These are phyloP conservation scores for Morella rubra DNA, from an alignment of 306 rosid genomes.

Conservation along the genomic window DNA sequence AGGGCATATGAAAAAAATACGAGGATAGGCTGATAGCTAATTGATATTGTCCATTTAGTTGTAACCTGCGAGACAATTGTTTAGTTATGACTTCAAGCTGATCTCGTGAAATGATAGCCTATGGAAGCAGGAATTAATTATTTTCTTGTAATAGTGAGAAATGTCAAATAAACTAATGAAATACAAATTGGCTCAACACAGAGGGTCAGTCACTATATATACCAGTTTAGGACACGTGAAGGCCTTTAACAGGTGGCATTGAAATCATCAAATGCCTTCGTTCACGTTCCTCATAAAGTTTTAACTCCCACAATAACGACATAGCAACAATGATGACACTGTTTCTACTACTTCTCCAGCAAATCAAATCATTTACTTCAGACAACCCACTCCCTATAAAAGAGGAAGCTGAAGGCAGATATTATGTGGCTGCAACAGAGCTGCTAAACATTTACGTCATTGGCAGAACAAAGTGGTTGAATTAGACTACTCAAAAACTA, in stretches of 20 bases:
- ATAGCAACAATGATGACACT: background rate
- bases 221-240: background rate
- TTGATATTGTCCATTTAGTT: background rate
- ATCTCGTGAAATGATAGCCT: background rate
- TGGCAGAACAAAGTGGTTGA: background rate
- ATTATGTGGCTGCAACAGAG: background rate
- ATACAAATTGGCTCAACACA: background rate
- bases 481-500: constrained; percentile 7
- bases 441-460: background rate
- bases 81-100: background rate
- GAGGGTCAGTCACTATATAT: background rate
- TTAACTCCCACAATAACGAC: background rate
- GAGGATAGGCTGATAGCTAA: background rate
- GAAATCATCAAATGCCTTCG: background rate
- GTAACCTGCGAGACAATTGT: background rate
- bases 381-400: background rate
- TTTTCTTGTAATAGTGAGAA: background rate
- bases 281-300: background rate
- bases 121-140: background rate
- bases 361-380: background rate
- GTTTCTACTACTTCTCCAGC: background rate
- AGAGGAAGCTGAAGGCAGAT: background rate
- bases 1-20: background rate
- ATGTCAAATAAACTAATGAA: background rate
- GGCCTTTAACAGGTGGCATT: background rate